Percentiles rank a stretch among this genome's conserved stretches.
phyloP scores from a whole-genome alignment of 2,329 filamentous ascomycete species.

The Epichloe festucae region DNA sequence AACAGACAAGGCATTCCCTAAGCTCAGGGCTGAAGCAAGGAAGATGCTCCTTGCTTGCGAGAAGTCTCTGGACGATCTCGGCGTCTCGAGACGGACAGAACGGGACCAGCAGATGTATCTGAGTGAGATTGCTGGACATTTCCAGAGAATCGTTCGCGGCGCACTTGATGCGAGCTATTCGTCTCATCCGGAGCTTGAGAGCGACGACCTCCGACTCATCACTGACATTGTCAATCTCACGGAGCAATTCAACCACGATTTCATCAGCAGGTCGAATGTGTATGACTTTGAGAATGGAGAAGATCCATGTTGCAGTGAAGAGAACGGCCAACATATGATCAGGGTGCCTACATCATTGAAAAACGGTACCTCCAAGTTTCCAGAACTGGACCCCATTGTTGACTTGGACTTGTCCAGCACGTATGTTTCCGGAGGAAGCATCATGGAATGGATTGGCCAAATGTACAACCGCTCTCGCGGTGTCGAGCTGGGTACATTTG shows the following conservation, averaged over 20 bases:
- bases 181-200: not conserved
- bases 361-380: not conserved
- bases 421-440: not conserved
- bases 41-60: conserved; percentile 2
- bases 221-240: conserved; percentile 2
- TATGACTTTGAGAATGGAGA: not conserved
- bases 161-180: conserved; percentile 1
- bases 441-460: conserved; percentile 14
- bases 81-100: not conserved
- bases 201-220: not conserved
- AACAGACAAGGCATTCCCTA: conserved; percentile 25
- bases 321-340: not conserved
- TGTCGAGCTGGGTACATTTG: conserved; percentile 15
- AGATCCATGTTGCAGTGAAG: not conserved
- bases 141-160: not conserved
- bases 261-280: not conserved
- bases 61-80: not conserved
- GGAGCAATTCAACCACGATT: not conserved
- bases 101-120: conserved; percentile 1
- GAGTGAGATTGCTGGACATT: not conserved
- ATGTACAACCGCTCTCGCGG: conserved; percentile 5
- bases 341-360: not conserved
- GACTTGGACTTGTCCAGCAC: not conserved
- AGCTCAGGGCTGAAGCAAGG: conserved; percentile 20
- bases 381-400: conserved; percentile 5